Percentiles rank a stretch among this genome's conserved stretches.
Evolutionary conservation across 1,284 basidiomycete species (phyloP).

Genomic region (Marasmius tenuissimus): DNA sequence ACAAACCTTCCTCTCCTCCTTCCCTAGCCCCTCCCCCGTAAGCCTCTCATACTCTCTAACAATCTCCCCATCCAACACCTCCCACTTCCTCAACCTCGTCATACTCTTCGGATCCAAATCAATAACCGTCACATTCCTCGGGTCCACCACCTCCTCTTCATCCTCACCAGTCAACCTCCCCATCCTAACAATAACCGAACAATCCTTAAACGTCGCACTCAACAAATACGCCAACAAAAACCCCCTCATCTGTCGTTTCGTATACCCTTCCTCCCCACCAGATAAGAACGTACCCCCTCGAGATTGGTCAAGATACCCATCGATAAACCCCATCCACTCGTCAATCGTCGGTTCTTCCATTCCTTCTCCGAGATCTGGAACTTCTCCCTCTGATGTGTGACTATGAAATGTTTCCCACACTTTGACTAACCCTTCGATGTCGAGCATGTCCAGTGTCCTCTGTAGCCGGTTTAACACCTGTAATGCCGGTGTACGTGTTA

Average conservation of each 20-base stretch:
- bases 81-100: slow-evolving; percentile 69
- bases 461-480: slow-evolving; percentile 64
- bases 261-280: too few relatives aligned
- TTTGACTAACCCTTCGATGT: slow-evolving; percentile 75
- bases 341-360: slow-evolving; percentile 19
- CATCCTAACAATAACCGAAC: slow-evolving; percentile 78
- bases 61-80: slow-evolving; percentile 71
- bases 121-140: slow-evolving; percentile 63
- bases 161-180: slow-evolving; percentile 25
- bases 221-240: slow-evolving; percentile 78
- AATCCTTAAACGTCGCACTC: slow-evolving; percentile 96
- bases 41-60: slow-evolving; percentile 46
- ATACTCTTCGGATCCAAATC: slow-evolving; percentile 87
- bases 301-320: slow-evolving; percentile 44
- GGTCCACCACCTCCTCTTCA: slow-evolving; percentile 19
- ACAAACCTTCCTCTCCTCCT: slow-evolving; percentile 35
- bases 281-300: neutral
- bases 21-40: slow-evolving; percentile 10
- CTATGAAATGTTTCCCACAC: slow-evolving; percentile 39
- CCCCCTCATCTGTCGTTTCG: too few relatives aligned
- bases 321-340: slow-evolving; percentile 63
- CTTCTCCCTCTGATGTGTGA: neutral
- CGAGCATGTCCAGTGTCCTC: slow-evolving; percentile 76
- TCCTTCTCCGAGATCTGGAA: slow-evolving; percentile 17
- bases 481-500: slow-evolving; percentile 60